Base-by-base conservation (phyloP, 176 grass and related monocot species). In the Ampelocalamus luodianensis region DNA sequence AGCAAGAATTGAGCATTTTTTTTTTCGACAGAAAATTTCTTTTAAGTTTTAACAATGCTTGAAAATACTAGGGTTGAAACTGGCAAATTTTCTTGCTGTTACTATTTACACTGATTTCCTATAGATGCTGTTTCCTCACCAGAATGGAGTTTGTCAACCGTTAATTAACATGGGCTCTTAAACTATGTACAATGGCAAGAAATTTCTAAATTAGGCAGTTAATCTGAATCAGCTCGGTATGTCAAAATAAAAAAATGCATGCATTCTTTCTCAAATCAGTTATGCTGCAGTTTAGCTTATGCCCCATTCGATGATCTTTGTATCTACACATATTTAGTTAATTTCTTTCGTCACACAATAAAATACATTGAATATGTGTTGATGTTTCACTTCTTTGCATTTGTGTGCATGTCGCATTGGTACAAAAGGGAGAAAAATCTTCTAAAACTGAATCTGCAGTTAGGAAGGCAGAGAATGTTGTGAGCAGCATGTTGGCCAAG, bases 401-500 rank as follows among this genome's bases (percentile, higher is more conserved):
- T 85, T 78, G 2, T 88, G 23, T 85, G 37, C 75, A 62, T 71
- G 24, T 55, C 43, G 38, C n/a, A 39, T 36, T 71, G 76, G 50
- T 85, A 24, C 39, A 51, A 81, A 88, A 93, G 92, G 82, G 76
- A 68, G 85, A 68, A 49, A 78, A 26, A 60, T 49, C 29, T 11
- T 36, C 76, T 0, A 80, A 85, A 78, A 65, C 85, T 58, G 75
- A 91, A 86, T 93, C 83, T 54, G 90, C 90, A 78, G 93, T 96
- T 22, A 88, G 73, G 77, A 99, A 99, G 83, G 91, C 96, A 42
- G 96, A 99, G 86, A 93, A 99, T 89, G 91, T 99, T 64, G 91
- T 96, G 45, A 99, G 96, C 85, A 92, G 89, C 83, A 99, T 99
- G 96, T 66, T 99, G 85, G 96, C 96, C 62, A 99, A 94, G 71